A percentile compares a stretch with the other conserved stretches of the same genome.
Conservation (phyloP, 1,139 yeast genomes). For the Tardiomyces depauwii region DNA sequence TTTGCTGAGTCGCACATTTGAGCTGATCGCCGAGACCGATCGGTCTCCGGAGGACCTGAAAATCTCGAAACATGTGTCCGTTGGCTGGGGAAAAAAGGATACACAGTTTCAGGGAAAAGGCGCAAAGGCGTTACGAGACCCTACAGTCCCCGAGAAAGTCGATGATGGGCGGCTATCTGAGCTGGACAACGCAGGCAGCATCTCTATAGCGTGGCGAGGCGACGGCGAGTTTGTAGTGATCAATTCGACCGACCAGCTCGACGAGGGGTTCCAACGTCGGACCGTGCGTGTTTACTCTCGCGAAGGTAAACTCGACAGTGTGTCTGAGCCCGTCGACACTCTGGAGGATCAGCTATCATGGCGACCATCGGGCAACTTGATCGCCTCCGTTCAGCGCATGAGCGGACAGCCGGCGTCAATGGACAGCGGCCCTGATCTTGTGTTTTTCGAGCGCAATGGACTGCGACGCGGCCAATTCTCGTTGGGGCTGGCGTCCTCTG, state of each 20-base stretch:
- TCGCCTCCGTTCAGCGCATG: slow-evolving; percentile 72
- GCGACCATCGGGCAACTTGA: slow-evolving; percentile 85
- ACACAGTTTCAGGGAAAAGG: slow-evolving; percentile 97
- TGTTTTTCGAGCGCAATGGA: slow-evolving; percentile 91
- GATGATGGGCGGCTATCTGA: slow-evolving; percentile 50
- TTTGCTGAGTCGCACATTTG: slow-evolving; percentile 65
- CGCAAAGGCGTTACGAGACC: slow-evolving; percentile 72
- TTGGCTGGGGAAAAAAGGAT: slow-evolving; percentile 98
- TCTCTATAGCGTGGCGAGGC: slow-evolving; percentile 79
- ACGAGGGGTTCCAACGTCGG: slow-evolving; percentile 43
- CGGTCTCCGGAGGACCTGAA: slow-evolving; percentile 50
- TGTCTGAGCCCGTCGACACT: slow-evolving; percentile 84
- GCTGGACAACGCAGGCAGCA: slow-evolving; percentile 35
- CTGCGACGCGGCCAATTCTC: slow-evolving; percentile 81
- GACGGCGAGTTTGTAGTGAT: slow-evolving; percentile 81
- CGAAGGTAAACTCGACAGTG: slow-evolving; percentile 64
- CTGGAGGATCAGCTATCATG: slow-evolving; percentile 66
- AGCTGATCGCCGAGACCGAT: slow-evolving; percentile 53
- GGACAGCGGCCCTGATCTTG: slow-evolving; percentile 26
- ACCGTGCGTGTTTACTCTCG: slow-evolving; percentile 75
- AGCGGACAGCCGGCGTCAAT: not conserved
- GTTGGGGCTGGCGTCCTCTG: slow-evolving; percentile 45
- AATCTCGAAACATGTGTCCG: slow-evolving; percentile 78
- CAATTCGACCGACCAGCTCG: slow-evolving; percentile 46
- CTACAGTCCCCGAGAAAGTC: slow-evolving; percentile 71